Base-by-base conservation (phyloP, 495 filamentous ascomycete species). In the Penicillium simplicissimum region DNA sequence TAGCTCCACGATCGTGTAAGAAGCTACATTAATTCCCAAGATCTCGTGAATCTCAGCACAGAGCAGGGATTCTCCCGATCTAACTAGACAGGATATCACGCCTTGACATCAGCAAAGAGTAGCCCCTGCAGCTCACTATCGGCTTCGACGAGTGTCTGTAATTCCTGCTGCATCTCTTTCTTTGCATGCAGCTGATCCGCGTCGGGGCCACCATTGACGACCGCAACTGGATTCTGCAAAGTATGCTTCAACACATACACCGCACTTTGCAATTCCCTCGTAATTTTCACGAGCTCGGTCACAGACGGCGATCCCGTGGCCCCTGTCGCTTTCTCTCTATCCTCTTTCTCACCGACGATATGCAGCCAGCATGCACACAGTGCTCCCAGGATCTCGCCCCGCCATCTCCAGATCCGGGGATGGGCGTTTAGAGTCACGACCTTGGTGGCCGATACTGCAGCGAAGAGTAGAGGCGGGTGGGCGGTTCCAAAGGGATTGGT, bases 341-440 rank as follows among this genome's bases (percentile, higher is more conserved):
- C 67, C 8, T 60, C 45, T 43, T 67, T 67, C 21, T 85, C 80
- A 4, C 85, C 81, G 7, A 69, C 52, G 14, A 87, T 62, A 65
- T 85, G 82, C 5, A 85, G 65, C 91, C 91, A 97, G 67, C 88
- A 88, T 3, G 87, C 66, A 28, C 81, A 76, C 0, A 92, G 58
- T 0, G 79, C 87, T 47, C 81, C 85, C 54, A 96, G 60, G 15
- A 96, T 73, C 70, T 93, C 90, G n/a, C 83, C 85, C 28, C 84
- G 78, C 78, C 88, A 88, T 43, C 70, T 67, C 63, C 76, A 80
- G 17, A 96, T 74, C 0, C 92, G 79, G 11, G 90, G 87, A 86
- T 95, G 94, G n/a, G 83, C 85, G 47, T 80, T 88, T 23, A 83
- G 61, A n/a, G 96, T 74, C 13, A 90, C 76, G 0, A 74, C 73